Conservation (phyloP, 306 rosid genomes). For the Lathyrus sativus region DNA sequence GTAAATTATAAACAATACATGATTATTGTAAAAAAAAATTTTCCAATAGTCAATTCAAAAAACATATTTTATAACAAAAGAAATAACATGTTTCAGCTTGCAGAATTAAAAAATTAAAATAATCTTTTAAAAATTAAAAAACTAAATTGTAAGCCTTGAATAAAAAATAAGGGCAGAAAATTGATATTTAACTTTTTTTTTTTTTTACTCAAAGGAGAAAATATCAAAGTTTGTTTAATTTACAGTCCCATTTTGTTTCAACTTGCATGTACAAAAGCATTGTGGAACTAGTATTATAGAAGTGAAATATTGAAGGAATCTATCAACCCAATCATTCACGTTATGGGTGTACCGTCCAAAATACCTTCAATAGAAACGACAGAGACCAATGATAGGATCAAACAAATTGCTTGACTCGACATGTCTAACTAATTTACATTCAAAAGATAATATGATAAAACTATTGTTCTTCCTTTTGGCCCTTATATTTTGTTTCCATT, state of each 20-base stretch:
- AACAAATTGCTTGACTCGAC: conserved; percentile 54
- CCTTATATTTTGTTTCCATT: conserved; percentile 37
- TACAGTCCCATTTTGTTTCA: not conserved
- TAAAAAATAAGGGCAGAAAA: too few relatives aligned
- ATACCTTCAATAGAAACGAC: conserved; percentile 49
- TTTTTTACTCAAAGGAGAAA: not conserved
- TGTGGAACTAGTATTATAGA: conserved; percentile 28
- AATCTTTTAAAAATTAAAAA: too few relatives aligned
- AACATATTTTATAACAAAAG: too few relatives aligned
- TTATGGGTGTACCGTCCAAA: conserved; percentile 34
- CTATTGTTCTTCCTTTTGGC: conserved; percentile 24
- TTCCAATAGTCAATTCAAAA: too few relatives aligned
- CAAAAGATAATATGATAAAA: conserved; percentile 9
- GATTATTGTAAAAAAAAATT: too few relatives aligned
- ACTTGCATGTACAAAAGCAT: conserved; percentile 26
- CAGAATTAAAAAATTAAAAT: too few relatives aligned
- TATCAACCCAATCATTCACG: conserved; percentile 36
- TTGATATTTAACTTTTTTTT: too few relatives aligned
- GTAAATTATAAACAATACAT: too few relatives aligned
- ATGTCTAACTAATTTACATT: conserved; percentile 52
- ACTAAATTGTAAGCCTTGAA: too few relatives aligned
- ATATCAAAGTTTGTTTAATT: conserved; percentile 22
- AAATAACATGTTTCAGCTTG: too few relatives aligned
- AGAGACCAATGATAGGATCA: conserved; percentile 56
- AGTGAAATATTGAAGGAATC: conserved; percentile 32